Conservation (phyloP, 2,329 filamentous ascomycete species). For the Geosmithia morbida region DNA sequence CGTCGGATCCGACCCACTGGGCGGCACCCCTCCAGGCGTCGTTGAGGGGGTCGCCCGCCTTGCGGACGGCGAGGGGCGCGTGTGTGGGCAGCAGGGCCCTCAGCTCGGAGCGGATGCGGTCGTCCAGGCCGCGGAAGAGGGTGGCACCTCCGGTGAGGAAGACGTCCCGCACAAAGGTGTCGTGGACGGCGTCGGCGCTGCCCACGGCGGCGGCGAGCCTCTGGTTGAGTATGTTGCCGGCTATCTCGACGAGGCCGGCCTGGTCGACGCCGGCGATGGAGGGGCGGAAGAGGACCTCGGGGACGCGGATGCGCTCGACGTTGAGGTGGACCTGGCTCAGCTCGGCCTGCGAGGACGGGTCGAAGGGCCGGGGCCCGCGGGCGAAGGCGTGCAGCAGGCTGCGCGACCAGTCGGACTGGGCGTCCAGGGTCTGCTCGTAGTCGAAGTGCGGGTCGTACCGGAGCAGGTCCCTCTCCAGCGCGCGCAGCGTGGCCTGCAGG, state of each 20-base stretch:
- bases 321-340: constrained; percentile 87
- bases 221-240: constrained; percentile 76
- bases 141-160: constrained; percentile 94
- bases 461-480: constrained; percentile 72
- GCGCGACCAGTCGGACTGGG: constrained; percentile 91
- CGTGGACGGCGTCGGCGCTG: constrained; percentile 20
- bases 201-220: constrained; percentile 45
- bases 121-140: constrained; percentile 74
- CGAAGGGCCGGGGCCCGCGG: constrained; percentile 75
- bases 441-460: constrained; percentile 79
- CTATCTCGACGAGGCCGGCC: constrained; percentile 84
- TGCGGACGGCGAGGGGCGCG: constrained; percentile 52
- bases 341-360: constrained; percentile 64
- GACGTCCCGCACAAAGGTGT: constrained; percentile 67
- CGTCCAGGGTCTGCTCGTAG: constrained; percentile 82
- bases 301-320: constrained; percentile 87
- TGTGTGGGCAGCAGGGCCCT: constrained; percentile 57
- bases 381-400: constrained; percentile 80
- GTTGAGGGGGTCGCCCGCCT: constrained; percentile 60
- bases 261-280: constrained; percentile 87
- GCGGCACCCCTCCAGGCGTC: constrained; percentile 94
- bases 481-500: constrained; percentile 55
- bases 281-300: constrained; percentile 86
- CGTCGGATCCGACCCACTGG: constrained; percentile 54
- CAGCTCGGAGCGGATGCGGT: constrained; percentile 61